Conservation (phyloP, 2,329 filamentous ascomycete species). For the Fusarium cyanostomum region DNA sequence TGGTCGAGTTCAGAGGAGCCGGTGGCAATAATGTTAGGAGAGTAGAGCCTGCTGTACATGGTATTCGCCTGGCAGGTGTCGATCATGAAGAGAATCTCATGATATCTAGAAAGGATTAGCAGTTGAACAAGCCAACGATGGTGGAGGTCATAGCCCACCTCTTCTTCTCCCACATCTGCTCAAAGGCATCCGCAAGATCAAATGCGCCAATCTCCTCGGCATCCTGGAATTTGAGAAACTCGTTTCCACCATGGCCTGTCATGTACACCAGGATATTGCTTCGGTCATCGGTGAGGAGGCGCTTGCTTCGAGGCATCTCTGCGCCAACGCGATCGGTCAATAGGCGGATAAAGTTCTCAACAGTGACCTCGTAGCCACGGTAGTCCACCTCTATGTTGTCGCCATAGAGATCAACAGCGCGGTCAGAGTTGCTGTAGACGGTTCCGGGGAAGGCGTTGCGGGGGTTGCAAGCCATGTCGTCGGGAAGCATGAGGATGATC, state of each 20-base stretch:
- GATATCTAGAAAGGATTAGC: slow-evolving; percentile 68
- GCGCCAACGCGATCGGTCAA: slow-evolving; percentile 94
- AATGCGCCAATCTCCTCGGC: slow-evolving; percentile 97
- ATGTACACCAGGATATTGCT: slow-evolving; percentile 99
- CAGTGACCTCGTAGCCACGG: slow-evolving; percentile 96
- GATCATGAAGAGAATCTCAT: slow-evolving; percentile 99
- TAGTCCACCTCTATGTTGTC: slow-evolving; percentile 99
- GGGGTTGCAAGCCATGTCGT: slow-evolving; percentile 99
- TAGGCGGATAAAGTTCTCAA: slow-evolving; percentile 97
- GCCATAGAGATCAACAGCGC: slow-evolving; percentile 94
- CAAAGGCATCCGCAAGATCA: slow-evolving; percentile 95
- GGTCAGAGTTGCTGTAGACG: slow-evolving; percentile 97
- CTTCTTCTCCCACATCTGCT: slow-evolving; percentile 99
- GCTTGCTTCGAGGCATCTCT: slow-evolving; percentile 94
- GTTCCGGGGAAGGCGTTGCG: slow-evolving; percentile 97
- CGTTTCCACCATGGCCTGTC: slow-evolving; percentile 97
- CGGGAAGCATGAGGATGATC: slow-evolving; percentile 99
- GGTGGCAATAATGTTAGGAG: slow-evolving; percentile 96
- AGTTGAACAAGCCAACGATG: slow-evolving; percentile 26
- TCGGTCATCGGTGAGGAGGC: slow-evolving; percentile 90
- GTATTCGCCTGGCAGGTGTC: slow-evolving; percentile 99
- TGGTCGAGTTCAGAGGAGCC: slow-evolving; percentile 97
- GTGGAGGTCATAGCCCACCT: slow-evolving; percentile 58
- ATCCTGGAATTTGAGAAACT: slow-evolving; percentile 98
- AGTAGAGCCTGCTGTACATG: slow-evolving; percentile 99